Evolutionary conservation across 495 filamentous ascomycete genomes (phyloP), one percentile per base, ranked within the genome.

Genomic region (Penicillium egyptiacum): DNA sequence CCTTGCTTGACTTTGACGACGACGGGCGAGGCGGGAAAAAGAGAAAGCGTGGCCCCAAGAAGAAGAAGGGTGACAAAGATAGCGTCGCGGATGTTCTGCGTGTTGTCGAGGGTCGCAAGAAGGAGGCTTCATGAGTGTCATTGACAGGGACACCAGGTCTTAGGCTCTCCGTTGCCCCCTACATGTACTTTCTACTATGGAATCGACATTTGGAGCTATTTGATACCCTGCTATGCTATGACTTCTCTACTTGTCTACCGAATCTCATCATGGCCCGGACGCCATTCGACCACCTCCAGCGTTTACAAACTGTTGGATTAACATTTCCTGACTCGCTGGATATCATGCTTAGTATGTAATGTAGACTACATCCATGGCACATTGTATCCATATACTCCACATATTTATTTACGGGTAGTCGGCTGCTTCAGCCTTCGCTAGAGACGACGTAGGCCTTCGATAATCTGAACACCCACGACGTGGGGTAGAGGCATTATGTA

Each of bases 1-100:
- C 91, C 42, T 85, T 89, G 65, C 70, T 94, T 37, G 81, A 81
- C 16, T 80, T 78, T 40, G 77, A 81, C 26, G 82, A 77, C n/a
- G 80, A 76, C 19, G 76, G 75, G 14, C 79, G 69, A 8, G 78
- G 74, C 5, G 75, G 73, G 1, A 85, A 81, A 62, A 88, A 89
- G 75, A 79, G 89, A 66, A 94, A 96, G 76, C 79, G 89, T 60
- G 90, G 88, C 1, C 80, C 83, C 2, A 94, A 92, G 81, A 95
- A 94, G 82, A 83, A 79, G 65, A 95, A 92, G 71, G 91, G 90
- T 0, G 89, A 96, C 74, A 87, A 77, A 57, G 86, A 96, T 67
- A 93, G 78, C 73, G 90, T 81, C 42, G 78, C 80, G 16, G 92
- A 96, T 80, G 87, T 96, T 45, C 72, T 96, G 78, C 78, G 80